Percentiles rank a stretch among this genome's conserved stretches.
These are phyloP conservation scores for Rhodosporidiobolus odoratus DNA, from an alignment of 768 basidiomycete genomes.

Conservation along the genomic window DNA sequence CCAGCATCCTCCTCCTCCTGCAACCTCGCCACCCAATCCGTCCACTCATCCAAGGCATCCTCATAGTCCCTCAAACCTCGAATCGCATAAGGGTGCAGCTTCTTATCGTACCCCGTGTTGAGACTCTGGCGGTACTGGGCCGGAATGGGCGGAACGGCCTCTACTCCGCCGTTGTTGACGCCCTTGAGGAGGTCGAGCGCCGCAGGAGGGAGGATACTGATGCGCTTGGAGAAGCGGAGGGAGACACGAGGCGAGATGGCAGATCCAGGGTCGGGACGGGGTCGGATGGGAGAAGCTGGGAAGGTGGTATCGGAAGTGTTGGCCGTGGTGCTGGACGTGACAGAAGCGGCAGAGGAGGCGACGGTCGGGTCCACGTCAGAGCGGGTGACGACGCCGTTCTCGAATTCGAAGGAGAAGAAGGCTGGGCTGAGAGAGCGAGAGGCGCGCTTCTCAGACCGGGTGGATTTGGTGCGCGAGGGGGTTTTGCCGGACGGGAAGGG, in stretches of 20 bases:
- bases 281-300: slow-evolving; percentile 14
- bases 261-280: slow-evolving; percentile 7
- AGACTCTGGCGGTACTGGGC: slow-evolving; percentile 24
- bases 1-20: slow-evolving; percentile 28
- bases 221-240: slow-evolving; percentile 44
- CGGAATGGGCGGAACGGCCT: slow-evolving; percentile 41
- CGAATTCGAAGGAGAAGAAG: slow-evolving; percentile 37
- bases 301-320: not conserved
- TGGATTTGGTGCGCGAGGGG: slow-evolving; percentile 11
- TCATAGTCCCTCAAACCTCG: slow-evolving; percentile 43
- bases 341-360: not conserved
- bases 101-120: slow-evolving; percentile 38
- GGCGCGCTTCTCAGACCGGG: not conserved
- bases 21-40: slow-evolving; percentile 29
- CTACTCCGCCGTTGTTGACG: slow-evolving; percentile 1
- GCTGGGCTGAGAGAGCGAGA: slow-evolving; percentile 16
- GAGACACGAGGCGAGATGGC: slow-evolving; percentile 41
- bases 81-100: slow-evolving; percentile 43
- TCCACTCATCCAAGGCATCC: slow-evolving; percentile 39
- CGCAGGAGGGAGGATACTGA: slow-evolving; percentile 44
- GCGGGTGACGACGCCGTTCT: slow-evolving; percentile 24
- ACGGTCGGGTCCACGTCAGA: slow-evolving; percentile 26
- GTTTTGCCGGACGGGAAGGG: not conserved
- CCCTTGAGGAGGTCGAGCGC: slow-evolving; percentile 42
- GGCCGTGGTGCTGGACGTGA: not conserved